Percentiles rank a stretch among this genome's conserved stretches.
Conservation (phyloP, 176 grass and related monocot genomes). For the Eleusine indica region DNA sequence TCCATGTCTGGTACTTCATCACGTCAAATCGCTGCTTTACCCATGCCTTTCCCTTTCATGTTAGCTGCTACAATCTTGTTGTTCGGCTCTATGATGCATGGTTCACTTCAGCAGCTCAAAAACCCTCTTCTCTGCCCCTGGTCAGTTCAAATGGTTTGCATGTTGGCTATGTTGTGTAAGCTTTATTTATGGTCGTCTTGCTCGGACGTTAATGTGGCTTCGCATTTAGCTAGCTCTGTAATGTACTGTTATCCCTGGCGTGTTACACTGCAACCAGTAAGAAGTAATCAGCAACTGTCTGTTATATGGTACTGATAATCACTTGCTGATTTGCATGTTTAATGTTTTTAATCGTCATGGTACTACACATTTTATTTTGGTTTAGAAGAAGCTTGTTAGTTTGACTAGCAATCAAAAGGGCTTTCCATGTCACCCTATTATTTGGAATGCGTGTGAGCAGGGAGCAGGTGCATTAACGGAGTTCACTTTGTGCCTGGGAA, state of each 20-base stretch:
- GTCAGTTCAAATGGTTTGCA: slow-evolving; percentile 50
- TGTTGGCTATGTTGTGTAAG: slow-evolving; percentile 72
- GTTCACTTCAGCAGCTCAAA: slow-evolving; percentile 40
- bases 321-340: neutral
- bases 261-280: slow-evolving; percentile 52
- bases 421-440: neutral
- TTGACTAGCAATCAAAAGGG: neutral
- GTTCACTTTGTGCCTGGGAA: neutral
- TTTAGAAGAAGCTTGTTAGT: neutral
- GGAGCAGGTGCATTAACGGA: neutral
- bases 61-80: slow-evolving; percentile 44
- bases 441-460: neutral
- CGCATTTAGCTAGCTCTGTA: slow-evolving; percentile 61
- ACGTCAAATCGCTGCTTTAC: slow-evolving; percentile 38
- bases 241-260: slow-evolving; percentile 43
- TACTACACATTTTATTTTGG: neutral
- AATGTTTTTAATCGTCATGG: neutral
- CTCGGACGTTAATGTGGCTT: slow-evolving; percentile 46
- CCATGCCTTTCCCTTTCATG: slow-evolving; percentile 56
- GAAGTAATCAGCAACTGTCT: slow-evolving; percentile 36
- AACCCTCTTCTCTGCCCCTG: slow-evolving; percentile 28
- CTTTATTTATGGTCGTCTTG: slow-evolving; percentile 56
- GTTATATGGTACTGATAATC: slow-evolving; percentile 13
- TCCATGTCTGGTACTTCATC: slow-evolving; percentile 25
- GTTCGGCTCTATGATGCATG: slow-evolving; percentile 47